phyloP scores from a whole-genome alignment of 768 basidiomycete genomes.

The Thelephora ganbajun region DNA sequence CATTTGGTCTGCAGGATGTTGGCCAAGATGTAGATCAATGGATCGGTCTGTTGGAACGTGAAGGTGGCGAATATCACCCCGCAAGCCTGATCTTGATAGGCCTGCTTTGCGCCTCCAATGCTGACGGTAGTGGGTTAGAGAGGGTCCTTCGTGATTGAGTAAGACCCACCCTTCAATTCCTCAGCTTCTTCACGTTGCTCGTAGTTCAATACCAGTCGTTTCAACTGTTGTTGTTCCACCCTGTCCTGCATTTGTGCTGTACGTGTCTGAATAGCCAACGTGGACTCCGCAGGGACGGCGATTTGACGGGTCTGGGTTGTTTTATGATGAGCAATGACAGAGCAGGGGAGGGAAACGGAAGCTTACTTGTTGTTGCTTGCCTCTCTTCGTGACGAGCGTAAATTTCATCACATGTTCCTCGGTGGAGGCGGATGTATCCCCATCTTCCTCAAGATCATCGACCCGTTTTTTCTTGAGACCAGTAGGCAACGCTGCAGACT shows the following conservation, averaged over 20 bases:
- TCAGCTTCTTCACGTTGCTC: conserved; percentile 83
- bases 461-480: conserved; percentile 48
- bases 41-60: too few species aligned
- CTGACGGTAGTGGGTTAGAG: conserved; percentile 19
- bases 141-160: conserved; percentile 1
- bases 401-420: conserved; percentile 65
- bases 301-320: conserved; percentile 61
- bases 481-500: conserved; percentile 66
- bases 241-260: conserved; percentile 88
- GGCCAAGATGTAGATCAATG: too few species aligned
- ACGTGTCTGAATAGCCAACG: conserved; percentile 82
- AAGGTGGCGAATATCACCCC: conserved; percentile 27
- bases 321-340: neutral
- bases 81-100: conserved; percentile 69
- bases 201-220: conserved; percentile 85
- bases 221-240: conserved; percentile 93
- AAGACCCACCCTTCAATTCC: conserved; percentile 51
- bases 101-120: conserved; percentile 54
- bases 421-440: conserved; percentile 14
- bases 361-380: conserved; percentile 81
- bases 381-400: conserved; percentile 82
- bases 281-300: conserved; percentile 75
- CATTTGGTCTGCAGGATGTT: too few species aligned
- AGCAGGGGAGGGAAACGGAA: neutral
- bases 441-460: conserved; percentile 45